Conservation (phyloP, 129 eudicot species). For the Chrysanthemum lavandulifolium region DNA sequence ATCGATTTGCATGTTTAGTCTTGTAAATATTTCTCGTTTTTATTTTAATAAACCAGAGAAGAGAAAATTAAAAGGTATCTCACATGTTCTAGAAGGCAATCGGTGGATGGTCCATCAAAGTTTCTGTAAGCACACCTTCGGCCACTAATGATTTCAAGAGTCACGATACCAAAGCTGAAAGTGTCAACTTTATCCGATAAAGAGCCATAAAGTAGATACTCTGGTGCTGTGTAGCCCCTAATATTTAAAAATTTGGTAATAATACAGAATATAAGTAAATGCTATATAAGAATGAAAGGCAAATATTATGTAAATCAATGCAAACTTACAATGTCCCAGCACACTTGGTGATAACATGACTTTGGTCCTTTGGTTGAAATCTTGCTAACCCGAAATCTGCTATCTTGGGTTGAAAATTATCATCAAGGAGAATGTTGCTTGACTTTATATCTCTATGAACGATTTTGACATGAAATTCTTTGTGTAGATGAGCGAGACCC, state of each 20-base stretch:
- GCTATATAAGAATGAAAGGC: neutral
- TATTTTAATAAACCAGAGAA: neutral
- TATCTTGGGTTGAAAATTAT: slow-evolving; percentile 51
- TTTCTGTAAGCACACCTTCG: too few species aligned
- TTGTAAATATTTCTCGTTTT: neutral
- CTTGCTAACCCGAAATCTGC: slow-evolving; percentile 67
- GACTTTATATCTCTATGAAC: slow-evolving; percentile 55
- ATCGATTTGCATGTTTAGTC: neutral
- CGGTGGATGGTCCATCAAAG: too few species aligned
- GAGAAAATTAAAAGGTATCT: neutral
- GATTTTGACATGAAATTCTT: slow-evolving; percentile 45
- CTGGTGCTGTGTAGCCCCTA: slow-evolving; percentile 16
- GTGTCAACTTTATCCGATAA: too few species aligned
- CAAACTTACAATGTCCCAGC: slow-evolving; percentile 58
- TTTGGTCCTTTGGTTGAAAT: slow-evolving; percentile 47
- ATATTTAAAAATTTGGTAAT: neutral
- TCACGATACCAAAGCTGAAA: too few species aligned
- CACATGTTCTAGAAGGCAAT: neutral
- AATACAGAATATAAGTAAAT: neutral
- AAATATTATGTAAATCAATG: neutral
- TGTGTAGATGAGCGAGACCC: slow-evolving; percentile 55
- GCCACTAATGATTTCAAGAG: too few species aligned
- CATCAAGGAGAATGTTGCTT: slow-evolving; percentile 47
- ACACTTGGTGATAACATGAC: slow-evolving; percentile 44
- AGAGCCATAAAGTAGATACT: too few species aligned